Conservation (phyloP, 805 yeast genomes). For the Candida taoyuanica region DNA sequence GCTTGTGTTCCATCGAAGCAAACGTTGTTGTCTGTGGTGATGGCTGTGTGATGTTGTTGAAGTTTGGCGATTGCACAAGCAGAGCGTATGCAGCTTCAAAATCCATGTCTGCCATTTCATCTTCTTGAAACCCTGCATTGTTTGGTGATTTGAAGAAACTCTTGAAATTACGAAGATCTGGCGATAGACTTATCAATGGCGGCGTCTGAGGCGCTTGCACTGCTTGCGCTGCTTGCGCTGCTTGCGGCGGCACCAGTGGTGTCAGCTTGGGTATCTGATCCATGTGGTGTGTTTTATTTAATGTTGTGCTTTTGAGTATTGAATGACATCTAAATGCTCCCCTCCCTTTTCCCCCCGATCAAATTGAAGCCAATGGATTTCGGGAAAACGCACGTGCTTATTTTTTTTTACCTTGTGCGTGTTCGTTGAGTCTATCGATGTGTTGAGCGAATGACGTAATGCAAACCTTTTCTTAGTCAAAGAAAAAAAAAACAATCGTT, state of each 20-base stretch:
- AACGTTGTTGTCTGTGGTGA: constrained; percentile 2
- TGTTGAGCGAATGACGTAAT: no score
- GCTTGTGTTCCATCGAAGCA: no score
- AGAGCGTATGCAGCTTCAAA: constrained; percentile 28
- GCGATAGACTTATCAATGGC: constrained; percentile 12
- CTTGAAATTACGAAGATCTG: constrained; percentile 10
- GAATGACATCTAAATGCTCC: no score
- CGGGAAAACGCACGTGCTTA: no score
- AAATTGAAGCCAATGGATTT: no score
- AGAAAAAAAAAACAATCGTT: no score
- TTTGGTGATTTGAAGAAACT: constrained; percentile 11
- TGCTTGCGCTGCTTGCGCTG: constrained; percentile 10
- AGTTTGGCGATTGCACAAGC: constrained; percentile 22
- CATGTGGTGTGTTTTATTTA: constrained; percentile 4
- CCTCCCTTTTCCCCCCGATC: no score
- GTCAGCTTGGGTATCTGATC: constrained; percentile 10
- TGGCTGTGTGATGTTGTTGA: constrained; percentile 9
- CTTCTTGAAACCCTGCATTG: background rate
- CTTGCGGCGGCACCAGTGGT: no score
- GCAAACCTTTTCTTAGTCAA: no score
- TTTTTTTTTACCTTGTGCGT: no score
- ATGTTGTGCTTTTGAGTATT: background rate
- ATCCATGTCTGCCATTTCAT: constrained; percentile 22
- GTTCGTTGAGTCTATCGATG: no score
- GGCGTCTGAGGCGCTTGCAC: constrained; percentile 14